phyloP scores from a whole-genome alignment of 345 rosid genomes.

The Lepidium didymum region DNA sequence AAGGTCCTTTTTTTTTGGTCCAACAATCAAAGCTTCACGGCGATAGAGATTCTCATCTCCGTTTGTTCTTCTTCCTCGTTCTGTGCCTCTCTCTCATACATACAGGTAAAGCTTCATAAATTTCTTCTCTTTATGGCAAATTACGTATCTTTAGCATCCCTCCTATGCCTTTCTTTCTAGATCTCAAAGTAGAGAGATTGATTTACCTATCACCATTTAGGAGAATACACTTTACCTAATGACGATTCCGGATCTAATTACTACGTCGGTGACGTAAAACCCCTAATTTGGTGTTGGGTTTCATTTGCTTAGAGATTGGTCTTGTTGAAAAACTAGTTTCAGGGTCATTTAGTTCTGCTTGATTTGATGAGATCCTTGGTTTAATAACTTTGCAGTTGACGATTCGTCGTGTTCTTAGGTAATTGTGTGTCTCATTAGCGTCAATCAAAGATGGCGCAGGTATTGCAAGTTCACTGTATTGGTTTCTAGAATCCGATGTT shows the following conservation, averaged over 20 bases:
- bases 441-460: constrained; percentile 12
- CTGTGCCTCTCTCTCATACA: neutral
- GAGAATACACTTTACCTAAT: neutral
- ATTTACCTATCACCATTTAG: neutral
- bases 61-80: neutral
- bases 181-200: neutral
- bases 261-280: neutral
- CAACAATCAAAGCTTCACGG: neutral
- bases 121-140: neutral
- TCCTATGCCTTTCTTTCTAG: neutral
- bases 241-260: neutral
- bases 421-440: neutral
- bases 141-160: neutral
- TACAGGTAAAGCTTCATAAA: neutral
- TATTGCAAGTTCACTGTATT: neutral
- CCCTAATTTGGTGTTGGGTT: neutral
- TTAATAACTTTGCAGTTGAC: neutral
- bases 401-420: neutral
- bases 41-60: neutral
- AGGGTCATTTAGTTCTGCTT: neutral
- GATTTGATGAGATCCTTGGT: neutral
- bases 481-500: neutral
- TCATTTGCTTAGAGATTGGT: neutral
- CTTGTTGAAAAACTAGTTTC: neutral
- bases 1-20: neutral